Evolutionary conservation across 1,139 yeast genomes (phyloP), one percentile per base, ranked within the genome.

Genomic region (Kazachstania sp.): DNA sequence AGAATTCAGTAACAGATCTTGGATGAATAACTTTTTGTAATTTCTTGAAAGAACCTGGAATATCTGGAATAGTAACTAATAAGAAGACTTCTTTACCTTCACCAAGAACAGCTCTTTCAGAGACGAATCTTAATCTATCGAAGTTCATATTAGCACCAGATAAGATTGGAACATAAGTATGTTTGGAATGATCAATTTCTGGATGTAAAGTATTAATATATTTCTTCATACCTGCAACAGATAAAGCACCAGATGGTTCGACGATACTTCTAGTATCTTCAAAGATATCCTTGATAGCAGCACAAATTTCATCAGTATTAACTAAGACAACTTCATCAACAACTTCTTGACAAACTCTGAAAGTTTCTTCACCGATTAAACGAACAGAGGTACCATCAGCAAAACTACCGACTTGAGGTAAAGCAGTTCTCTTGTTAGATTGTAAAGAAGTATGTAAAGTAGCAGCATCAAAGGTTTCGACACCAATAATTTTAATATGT

Each of bases 381-480:
- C 83, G 86, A 40, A 92, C 99, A 4, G 98, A 97, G n/a, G 99
- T 88, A 61, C 98, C 99, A 66, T 92, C 99, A n/a, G 98, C 98
- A 68, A 92, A 92, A n/a, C 85, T 72, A n/a, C 99, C 99, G 9
- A 90, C 97, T 29, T 75, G 72, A 32, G 73, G 69, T 50, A 94
- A 73, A 2, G 72, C 64, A 13, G 77, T 78, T 55, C 82, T 76
- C 46, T 78, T 68, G 31, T 79, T 75, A 18, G 68, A 61, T 50
- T 78, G 63, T 51, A 87, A 68, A n/a, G 95, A 85, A 56, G 80
- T 83, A 59, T 81, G 74, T 71, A 92, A 74, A 15, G 95, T 95
- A 64, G 90, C 90, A 1, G 98, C 97, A 66, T 92, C 99, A 62
- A 73, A 80, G 1, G 98, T 90, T 65, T 94, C 98, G 20, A 94